Evolutionary conservation across 2,329 filamentous ascomycete genomes (phyloP), one percentile per base, ranked within the genome.

Genomic region (Celoporthe dispersa): DNA sequence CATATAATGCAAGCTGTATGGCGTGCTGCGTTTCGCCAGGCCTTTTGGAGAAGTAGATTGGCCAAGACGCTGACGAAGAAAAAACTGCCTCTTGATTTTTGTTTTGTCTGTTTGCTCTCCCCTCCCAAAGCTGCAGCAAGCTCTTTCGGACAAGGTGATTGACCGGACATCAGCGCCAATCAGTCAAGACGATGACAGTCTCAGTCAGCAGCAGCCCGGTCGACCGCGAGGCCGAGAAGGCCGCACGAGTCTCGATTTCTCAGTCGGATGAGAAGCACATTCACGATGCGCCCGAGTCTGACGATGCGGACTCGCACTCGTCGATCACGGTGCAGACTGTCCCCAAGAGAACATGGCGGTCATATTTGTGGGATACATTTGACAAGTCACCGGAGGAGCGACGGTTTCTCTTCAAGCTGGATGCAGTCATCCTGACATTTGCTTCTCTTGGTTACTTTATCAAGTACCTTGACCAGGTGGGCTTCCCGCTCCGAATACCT

Each of bases 351-450:
- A 84, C 80, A 33, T 86, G 84, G 84, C 79, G 78, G 33, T 84
- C 83, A 0, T 83, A 84, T 61, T 12, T 85, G n/a, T 85, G 84
- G 84, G 84, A 86, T 70, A 84, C 82, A 0, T 78, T 85, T 31
- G 77, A 79, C 73, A 79, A 79, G 75, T 76, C 76, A 8, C 76
- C 77, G 7, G 75, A 77, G 66, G 79, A 80, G 74, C 74, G 75
- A 2, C 71, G 71, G 12, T 78, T 80, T 31, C 73, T 80, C 19
- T 75, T 77, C 70, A 80, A 79, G 72, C 75, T 80, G 7, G 79
- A 80, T 69, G 72, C 74, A 12, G 75, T 77, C 1, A 71, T 80
- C 25, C 70, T 80, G 55, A 81, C 80, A 0, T 79, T 84, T 71
- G 80, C 80, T 3, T 80, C 77, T 1, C 73, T 82, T 5, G 81